Evolutionary conservation across 306 rosid genomes (phyloP), one percentile per base, ranked within the genome.

Genomic region (Pterocarpus macrocarpus): DNA sequence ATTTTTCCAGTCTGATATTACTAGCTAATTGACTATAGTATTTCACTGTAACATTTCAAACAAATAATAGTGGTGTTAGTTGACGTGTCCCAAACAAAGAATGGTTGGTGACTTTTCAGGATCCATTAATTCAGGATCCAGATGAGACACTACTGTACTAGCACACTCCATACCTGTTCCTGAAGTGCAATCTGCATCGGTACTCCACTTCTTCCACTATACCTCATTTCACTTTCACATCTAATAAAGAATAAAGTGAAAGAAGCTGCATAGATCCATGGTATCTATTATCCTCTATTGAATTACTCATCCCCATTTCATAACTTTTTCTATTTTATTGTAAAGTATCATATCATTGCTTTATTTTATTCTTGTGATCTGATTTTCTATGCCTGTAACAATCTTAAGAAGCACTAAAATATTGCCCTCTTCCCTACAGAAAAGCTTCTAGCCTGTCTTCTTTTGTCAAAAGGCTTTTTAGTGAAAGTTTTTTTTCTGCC

Each of bases 201-300:
- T 38, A 9, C 5, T 12, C 15, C 78, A 45, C 44, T 76, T 62
- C 58, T 55, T 77, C 79, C 79, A 55, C 53, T 64, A 41, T 44
- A 36, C 28, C 5, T 61, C 8, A 0, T 16, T 44, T 44, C 2
- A 35, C 15, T 11, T 71, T 77, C 64, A 53, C 82, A 44, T 52
- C 4, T 17, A 35, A 22, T 2, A 30, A 34, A 10, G 28, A 22
- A 22, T 22, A 22, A 1, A 1, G 28, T 22, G 28, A 22, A 22
- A 22, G 28, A 22, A 22, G 28, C 28, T 22, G 28, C 28, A 22
- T 22, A 22, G 28, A 80, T 64, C 8, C 69, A 78, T 43, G 33
- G 35, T 43, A 56, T 44, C 69, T 52, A 35, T 36, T 65, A 52
- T 34, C 64, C 52, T 35, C 33, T 9, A 64, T 34, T 64, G 41